phyloP scores from a whole-genome alignment of 345 rosid species.

The Acer yangbiense region DNA sequence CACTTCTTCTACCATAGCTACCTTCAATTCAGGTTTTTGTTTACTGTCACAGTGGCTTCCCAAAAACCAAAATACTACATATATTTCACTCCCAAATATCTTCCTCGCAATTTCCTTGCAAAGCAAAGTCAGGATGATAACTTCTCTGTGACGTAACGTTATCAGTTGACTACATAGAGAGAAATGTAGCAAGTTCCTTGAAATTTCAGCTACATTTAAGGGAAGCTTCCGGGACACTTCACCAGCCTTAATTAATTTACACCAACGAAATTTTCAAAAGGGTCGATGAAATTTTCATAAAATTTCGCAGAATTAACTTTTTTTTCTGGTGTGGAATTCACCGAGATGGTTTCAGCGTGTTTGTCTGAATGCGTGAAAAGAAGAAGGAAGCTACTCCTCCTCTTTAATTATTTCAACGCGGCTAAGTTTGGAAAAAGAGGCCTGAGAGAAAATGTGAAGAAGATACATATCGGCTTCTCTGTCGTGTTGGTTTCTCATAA shows the following conservation, averaged over 20 bases:
- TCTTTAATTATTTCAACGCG: neutral
- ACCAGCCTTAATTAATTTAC: no score
- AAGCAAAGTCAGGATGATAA: neutral
- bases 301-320: no score
- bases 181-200: neutral
- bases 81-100: no score
- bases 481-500: neutral
- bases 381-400: neutral
- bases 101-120: neutral
- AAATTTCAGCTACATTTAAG: no score
- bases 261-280: neutral
- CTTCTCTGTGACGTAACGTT: neutral
- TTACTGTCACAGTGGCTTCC: neutral
- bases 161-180: neutral
- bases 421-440: neutral
- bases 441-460: neutral
- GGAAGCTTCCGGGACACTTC: no score
- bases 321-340: no score
- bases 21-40: neutral
- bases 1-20: neutral
- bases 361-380: no score
- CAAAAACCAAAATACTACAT: no score
- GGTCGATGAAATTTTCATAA: neutral
- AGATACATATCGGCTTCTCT: neutral
- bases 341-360: no score